Evolutionary conservation across 306 rosid genomes (phyloP), one percentile per base, ranked within the genome.

Genomic region (Dicorynia guianensis): DNA sequence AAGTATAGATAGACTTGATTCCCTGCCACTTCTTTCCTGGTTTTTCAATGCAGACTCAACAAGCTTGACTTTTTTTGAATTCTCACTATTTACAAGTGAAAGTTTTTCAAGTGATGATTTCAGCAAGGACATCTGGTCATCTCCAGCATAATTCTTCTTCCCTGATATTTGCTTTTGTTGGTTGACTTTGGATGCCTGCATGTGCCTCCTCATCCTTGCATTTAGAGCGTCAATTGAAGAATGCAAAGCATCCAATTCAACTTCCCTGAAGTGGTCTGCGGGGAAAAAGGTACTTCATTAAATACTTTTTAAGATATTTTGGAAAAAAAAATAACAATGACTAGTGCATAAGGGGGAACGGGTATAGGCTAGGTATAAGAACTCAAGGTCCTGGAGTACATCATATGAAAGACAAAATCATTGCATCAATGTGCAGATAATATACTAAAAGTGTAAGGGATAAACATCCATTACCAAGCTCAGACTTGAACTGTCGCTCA

Each of bases 211-310:
- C 66, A 85, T 65, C 75, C 92, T 85, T 43, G 87, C 85, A 60
- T 39, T 70, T 49, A 83, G 50, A 1, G 97, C 81, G 7, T 90
- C 84, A 55, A 90, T 86, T 39, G 97, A 89, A 75, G 93, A 87
- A 81, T 56, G 89, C 89, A 96, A 80, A 17, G 93, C 96, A 57
- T 77, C 90, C 85, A 92, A 81, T 81, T 96, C 99, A 59, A 89
- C 97, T 78, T 81, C 90, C 52, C 77, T 76, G 79, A 83, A 88
- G 69, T 83, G 87, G 63, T 87, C 99, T 92, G 90, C 74, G 30
- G 30, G 30, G 2, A 25, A 69, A 75, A 63, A 58, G 76, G 39
- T 8, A 15, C 11, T 33, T 34, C 7, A 63, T 75, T 50, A 52
- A 69, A 43, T 48, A 61, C 61, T 56, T 71, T 71, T 9, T 11